phyloP scores from a whole-genome alignment of 2,329 filamentous ascomycete genomes.

The Zopfia rhizophila region DNA sequence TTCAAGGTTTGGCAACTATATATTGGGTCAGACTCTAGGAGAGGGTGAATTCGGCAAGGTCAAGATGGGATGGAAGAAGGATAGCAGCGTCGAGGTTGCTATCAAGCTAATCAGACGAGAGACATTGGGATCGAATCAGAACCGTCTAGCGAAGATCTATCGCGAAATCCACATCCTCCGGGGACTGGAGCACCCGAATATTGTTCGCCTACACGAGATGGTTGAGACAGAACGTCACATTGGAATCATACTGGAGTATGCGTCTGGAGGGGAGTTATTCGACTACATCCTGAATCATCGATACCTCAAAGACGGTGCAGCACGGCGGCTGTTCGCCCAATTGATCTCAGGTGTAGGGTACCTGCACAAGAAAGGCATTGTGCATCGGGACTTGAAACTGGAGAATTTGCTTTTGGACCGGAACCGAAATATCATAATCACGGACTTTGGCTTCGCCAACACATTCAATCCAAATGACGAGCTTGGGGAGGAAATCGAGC shows the following conservation, averaged over 20 bases:
- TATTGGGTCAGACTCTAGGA: conserved; percentile 92
- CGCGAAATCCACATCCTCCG: conserved; percentile 93
- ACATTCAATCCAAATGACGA: conserved; percentile 93
- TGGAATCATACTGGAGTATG: conserved; percentile 97
- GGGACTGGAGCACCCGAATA: conserved; percentile 92
- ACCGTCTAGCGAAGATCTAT: conserved; percentile 93
- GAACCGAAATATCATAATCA: conserved; percentile 99
- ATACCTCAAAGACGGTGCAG: conserved; percentile 93
- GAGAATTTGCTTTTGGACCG: conserved; percentile 95
- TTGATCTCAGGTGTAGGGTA: conserved; percentile 97
- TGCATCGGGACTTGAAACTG: conserved; percentile 95
- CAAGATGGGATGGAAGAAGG: conserved; percentile 97
- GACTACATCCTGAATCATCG: conserved; percentile 98
- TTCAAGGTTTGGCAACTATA: conserved; percentile 94
- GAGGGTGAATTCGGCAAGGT: conserved; percentile 99
- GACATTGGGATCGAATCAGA: conserved; percentile 86
- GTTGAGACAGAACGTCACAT: conserved; percentile 97
- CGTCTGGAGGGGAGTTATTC: conserved; percentile 95
- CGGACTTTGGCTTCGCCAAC: conserved; percentile 98
- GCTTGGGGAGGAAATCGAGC: conserved; percentile 88
- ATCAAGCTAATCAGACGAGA: conserved; percentile 98
- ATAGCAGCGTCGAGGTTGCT: conserved; percentile 90
- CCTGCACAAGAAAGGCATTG: conserved; percentile 97
- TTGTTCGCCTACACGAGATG: conserved; percentile 97
- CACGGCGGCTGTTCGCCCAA: conserved; percentile 91